Evolutionary conservation across 805 yeast species (phyloP), one percentile per base, ranked within the genome.

Genomic region (Candida silvicultrix): DNA sequence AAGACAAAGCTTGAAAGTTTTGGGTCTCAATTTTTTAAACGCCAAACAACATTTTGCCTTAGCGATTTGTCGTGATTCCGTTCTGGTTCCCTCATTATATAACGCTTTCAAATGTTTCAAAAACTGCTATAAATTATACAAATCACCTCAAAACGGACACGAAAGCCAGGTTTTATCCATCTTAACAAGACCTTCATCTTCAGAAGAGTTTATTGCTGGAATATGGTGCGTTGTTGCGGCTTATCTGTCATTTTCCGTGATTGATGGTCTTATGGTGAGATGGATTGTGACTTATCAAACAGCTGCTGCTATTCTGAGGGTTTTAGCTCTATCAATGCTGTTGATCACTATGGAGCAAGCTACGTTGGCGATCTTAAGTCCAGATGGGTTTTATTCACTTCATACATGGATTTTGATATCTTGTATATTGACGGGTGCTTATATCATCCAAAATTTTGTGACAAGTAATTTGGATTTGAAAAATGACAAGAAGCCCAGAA

Each of bases 371-470:
- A 73, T 88, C 25, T 76, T 87, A 58, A 83, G 89, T 42, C 83
- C 85, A 41, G 80, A 85, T 39, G 78, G 81, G 49, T 77, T 80
- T 49, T 84, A 86, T 62, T 80, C 86, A 38, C 66, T 92, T 49
- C 96, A 90, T 54, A 85, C 92, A 10, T 92, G 98, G 97, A 86
- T 92, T 23, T 62, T 89, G 36, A 86, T 89, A n/a, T 82, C 95
- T 43, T 88, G 96, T 62, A 75, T 85, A 10, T 70, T 89, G 43
- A 92, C 98, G 0, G 71, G 80, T 16, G 79, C 85, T 7, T 92
- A 83, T 67, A 89, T 86, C 39, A 73, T 83, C 52, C 98, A 92
- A 65, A 89, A 85, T 60, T 92, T 89, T 60, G 83, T 89, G 51
- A 89, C 97, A 12, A 83, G 89, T 45, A 83, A 85, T 59, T 60